Base-by-base conservation (phyloP, 148 eudicot species). In the Limonium bicolor region DNA sequence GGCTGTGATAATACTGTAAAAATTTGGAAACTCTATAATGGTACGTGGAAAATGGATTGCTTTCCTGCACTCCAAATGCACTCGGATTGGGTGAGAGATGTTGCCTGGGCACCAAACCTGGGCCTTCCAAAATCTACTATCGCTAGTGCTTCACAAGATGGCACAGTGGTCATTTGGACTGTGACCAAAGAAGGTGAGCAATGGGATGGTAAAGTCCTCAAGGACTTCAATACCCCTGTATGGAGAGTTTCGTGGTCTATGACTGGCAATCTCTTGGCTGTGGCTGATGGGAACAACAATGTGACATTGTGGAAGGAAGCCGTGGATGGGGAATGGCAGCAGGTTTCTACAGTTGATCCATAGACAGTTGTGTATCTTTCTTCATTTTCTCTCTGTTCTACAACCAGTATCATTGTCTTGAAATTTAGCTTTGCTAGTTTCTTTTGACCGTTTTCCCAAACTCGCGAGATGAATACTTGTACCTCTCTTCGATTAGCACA, bases 161-260 rank as follows among this genome's bases (percentile, higher is more conserved):
- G 92, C 48, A 77, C 92, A 0, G 95, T 80, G 23, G 76, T 86
- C 21, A 68, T 86, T 41, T 86, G 86, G 95, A 81, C 86, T 2
- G 78, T 68, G 30, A 76, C 68, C 24, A 86, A 81, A 53, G 92
- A 86, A 60, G 83, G 80, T 3, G 78, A 80, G 31, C 93, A 70
- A 51, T 86, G 96, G 96, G 74, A 77, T 50, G 96, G 96, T 20
- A 77, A 71, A 52, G 72, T 81, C 36, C 56, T 86, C 60, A 81
- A 74, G 58, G 87, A 86, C 59, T 86, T 78, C 54, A 70, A 81
- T 50, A 63, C 71, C 45, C 84, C 96, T n/a, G 86, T 86, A 42
- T 86, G 92, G 95, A 81, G 95, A 62, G 86, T 86, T 9, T 80
- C 95, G 1, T 80, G 92, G 95, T 86, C 95, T 23, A 59, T 86